phyloP scores from a whole-genome alignment of 139 green algal genomes.

The Coccomyxa sp. region DNA sequence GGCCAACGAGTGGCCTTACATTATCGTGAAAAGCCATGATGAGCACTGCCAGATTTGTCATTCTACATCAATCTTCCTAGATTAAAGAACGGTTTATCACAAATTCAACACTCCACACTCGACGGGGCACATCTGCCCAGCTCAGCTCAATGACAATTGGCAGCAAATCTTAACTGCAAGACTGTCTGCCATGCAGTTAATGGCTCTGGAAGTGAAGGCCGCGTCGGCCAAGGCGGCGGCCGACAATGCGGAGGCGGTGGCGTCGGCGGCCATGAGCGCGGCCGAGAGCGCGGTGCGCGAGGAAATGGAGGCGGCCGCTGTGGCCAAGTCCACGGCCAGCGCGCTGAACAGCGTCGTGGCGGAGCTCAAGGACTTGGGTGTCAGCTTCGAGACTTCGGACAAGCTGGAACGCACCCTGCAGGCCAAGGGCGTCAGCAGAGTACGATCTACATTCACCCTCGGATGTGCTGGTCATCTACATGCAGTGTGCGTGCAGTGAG shows the following conservation, averaged over 20 bases:
- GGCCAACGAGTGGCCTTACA: too few relatives aligned
- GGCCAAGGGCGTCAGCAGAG: neutral
- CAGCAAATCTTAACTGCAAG: neutral
- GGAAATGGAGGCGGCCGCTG: slow-evolving; percentile 66
- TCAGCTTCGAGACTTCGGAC: slow-evolving; percentile 5
- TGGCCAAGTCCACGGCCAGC: slow-evolving; percentile 54
- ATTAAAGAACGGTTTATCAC: too few relatives aligned
- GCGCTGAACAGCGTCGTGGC: slow-evolving; percentile 61
- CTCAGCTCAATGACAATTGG: neutral
- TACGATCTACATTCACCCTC: neutral
- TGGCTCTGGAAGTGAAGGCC: slow-evolving; percentile 15
- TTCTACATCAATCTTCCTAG: too few relatives aligned
- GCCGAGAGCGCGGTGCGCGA: slow-evolving; percentile 72
- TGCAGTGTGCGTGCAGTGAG: too few relatives aligned
- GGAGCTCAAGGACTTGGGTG: slow-evolving; percentile 37
- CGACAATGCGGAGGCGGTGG: slow-evolving; percentile 52
- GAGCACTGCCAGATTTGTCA: too few relatives aligned
- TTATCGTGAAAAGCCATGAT: too few relatives aligned
- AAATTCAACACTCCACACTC: too few relatives aligned
- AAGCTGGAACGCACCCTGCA: neutral
- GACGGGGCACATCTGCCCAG: too few relatives aligned
- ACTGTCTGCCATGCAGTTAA: slow-evolving; percentile 3
- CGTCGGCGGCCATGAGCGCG: slow-evolving; percentile 68
- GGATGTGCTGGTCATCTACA: too few relatives aligned
- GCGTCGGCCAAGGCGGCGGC: slow-evolving; percentile 12